Conservation (phyloP, 2,329 filamentous ascomycete species). For the Fusarium ramigenum region DNA sequence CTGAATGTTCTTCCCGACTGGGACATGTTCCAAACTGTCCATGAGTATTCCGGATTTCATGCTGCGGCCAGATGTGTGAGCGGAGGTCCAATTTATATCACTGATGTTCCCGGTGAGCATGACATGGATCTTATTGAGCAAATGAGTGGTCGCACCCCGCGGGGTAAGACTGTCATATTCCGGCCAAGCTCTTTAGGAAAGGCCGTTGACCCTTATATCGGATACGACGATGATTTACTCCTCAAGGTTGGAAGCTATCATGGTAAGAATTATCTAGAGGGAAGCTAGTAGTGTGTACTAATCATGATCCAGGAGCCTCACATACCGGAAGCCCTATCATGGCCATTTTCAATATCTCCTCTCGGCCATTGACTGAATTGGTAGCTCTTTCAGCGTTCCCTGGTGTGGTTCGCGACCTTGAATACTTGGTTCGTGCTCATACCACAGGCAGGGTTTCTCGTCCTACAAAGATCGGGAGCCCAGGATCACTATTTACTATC, state of each 20-base stretch:
- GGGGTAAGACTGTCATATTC: slow-evolving; percentile 81
- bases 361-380: slow-evolving; percentile 70
- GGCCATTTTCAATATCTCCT: slow-evolving; percentile 84
- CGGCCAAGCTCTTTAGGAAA: slow-evolving; percentile 80
- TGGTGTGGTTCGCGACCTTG: slow-evolving; percentile 64
- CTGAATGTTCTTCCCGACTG: slow-evolving; percentile 88
- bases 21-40: slow-evolving; percentile 75
- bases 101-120: slow-evolving; percentile 86
- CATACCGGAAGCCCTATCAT: slow-evolving; percentile 79
- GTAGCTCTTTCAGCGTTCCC: slow-evolving; percentile 78
- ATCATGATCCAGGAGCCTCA: slow-evolving; percentile 51
- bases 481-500: slow-evolving; percentile 65
- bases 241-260: slow-evolving; percentile 84
- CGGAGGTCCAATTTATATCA: slow-evolving; percentile 94
- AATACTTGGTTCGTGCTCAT: slow-evolving; percentile 81
- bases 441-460: slow-evolving; percentile 69
- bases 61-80: slow-evolving; percentile 89
- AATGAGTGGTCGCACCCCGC: slow-evolving; percentile 79
- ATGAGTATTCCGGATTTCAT: slow-evolving; percentile 81
- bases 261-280: slow-evolving; percentile 55
- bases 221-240: slow-evolving; percentile 76
- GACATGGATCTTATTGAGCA: slow-evolving; percentile 78
- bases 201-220: slow-evolving; percentile 76
- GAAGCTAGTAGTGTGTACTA: background rate
- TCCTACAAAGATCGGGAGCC: slow-evolving; percentile 56